These are phyloP conservation scores for Phlegmacium glaucopus DNA, from an alignment of 768 basidiomycete genomes.

Conservation along the genomic window DNA sequence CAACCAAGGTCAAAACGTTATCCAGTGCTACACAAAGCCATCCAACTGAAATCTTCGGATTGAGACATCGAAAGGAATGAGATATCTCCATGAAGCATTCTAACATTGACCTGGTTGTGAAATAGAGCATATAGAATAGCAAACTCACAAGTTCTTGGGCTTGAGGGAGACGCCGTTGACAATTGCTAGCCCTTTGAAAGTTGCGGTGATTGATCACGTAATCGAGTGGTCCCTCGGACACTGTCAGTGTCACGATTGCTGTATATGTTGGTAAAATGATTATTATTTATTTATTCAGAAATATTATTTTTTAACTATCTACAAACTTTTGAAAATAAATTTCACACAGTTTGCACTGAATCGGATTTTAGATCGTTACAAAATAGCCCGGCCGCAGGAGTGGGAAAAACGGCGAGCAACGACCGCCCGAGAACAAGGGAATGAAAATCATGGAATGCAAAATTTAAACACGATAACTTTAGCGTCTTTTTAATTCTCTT, in stretches of 20 bases:
- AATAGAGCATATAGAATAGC: constrained; percentile 11
- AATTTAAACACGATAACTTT: too few species aligned
- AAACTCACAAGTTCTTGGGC: constrained; percentile 54
- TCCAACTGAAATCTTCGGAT: constrained; percentile 29
- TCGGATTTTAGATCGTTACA: too few species aligned
- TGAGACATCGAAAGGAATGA: constrained; percentile 13
- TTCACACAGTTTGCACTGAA: too few species aligned
- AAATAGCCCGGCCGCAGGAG: too few species aligned
- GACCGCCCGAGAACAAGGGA: too few species aligned
- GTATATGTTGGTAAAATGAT: neutral
- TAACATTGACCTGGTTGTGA: constrained; percentile 12
- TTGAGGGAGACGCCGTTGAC: constrained; percentile 48
- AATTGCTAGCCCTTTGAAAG: constrained; percentile 17
- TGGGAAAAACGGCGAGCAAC: too few species aligned
- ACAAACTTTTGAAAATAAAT: too few species aligned
- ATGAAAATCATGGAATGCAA: too few species aligned
- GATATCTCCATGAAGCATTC: constrained; percentile 4
- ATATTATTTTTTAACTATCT: too few species aligned
- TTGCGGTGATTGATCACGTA: constrained; percentile 25
- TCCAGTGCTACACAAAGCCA: constrained; percentile 25
- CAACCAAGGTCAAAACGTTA: constrained; percentile 24
- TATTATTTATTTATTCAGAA: neutral
- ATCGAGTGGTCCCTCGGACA: constrained; percentile 12
- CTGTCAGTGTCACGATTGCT: constrained; percentile 4
- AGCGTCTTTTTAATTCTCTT: too few species aligned